Conservation (phyloP, 176 grass and related monocot species). For the Oryza nivara region DNA sequence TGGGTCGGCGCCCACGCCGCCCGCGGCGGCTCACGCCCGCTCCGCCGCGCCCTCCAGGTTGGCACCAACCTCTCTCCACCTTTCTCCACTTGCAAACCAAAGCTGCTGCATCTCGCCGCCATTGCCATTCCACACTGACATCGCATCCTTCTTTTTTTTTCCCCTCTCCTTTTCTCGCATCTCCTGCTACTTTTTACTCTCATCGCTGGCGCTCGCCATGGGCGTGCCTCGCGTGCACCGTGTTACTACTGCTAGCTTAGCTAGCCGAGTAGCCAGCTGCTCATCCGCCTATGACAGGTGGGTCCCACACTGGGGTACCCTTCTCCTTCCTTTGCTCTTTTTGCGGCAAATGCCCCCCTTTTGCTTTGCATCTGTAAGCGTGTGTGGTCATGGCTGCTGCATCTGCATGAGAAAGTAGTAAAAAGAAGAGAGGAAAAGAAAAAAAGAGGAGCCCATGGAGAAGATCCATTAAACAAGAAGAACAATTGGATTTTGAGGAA, state of each 20-base stretch:
- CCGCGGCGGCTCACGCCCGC: conserved; percentile 71
- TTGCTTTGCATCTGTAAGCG: conserved; percentile 16
- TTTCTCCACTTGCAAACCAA: background rate
- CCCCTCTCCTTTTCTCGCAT: background rate
- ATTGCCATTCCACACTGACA: background rate
- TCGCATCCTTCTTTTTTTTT: background rate
- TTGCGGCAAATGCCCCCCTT: conserved; percentile 24
- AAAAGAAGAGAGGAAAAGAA: background rate
- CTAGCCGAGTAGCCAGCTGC: background rate
- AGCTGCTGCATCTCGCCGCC: background rate
- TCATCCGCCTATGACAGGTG: conserved; percentile 20
- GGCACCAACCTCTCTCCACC: background rate
- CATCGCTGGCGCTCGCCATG: conserved; percentile 18
- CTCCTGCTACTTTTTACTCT: background rate
- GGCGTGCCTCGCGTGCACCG: conserved; percentile 51
- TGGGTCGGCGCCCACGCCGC: conserved; percentile 80
- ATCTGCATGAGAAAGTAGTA: background rate
- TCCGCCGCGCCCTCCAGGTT: conserved; percentile 93
- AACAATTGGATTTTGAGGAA: conserved; percentile 29
- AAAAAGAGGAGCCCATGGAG: background rate
- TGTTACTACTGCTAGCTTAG: conserved; percentile 27
- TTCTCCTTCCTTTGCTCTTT: conserved; percentile 6
- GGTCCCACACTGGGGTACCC: background rate
- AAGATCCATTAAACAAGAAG: conserved; percentile 41
- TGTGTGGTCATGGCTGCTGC: background rate